A percentile compares a stretch with the other conserved stretches of the same genome.
phyloP scores from a whole-genome alignment of 805 yeast species.

The Yamadazyma sp. region DNA sequence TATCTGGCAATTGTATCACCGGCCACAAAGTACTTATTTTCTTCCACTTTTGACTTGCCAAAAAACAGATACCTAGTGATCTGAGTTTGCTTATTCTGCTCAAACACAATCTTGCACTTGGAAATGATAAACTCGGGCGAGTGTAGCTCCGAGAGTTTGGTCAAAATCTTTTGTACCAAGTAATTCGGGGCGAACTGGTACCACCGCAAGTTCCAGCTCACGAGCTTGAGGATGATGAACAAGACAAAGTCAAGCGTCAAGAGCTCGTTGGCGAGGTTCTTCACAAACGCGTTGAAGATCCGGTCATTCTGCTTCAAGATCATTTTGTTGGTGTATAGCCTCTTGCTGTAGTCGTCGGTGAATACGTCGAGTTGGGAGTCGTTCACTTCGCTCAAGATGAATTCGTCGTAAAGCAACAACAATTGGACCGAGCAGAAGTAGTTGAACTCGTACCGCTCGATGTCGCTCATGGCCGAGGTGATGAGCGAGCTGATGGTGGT shows the following conservation, averaged over 20 bases:
- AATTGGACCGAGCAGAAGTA: slow-evolving; percentile 54
- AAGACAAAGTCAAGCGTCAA: slow-evolving; percentile 35
- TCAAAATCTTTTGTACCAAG: slow-evolving; percentile 43
- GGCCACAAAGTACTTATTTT: slow-evolving; percentile 16
- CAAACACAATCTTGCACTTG: slow-evolving; percentile 39
- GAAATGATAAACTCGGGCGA: slow-evolving; percentile 43
- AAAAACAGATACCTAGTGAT: slow-evolving; percentile 7
- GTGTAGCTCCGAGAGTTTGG: slow-evolving; percentile 40
- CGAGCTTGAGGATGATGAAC: slow-evolving; percentile 43
- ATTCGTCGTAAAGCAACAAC: slow-evolving; percentile 47
- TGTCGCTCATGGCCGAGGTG: slow-evolving; percentile 49
- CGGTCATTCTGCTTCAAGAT: slow-evolving; percentile 27
- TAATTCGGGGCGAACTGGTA: slow-evolving; percentile 54
- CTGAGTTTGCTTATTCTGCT: slow-evolving; percentile 22
- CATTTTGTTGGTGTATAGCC: slow-evolving; percentile 32
- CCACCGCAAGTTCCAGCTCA: slow-evolving; percentile 66
- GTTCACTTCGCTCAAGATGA: slow-evolving; percentile 34
- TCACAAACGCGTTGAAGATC: slow-evolving; percentile 19
- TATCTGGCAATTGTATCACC: slow-evolving; percentile 35
- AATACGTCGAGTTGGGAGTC: slow-evolving; percentile 33
- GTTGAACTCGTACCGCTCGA: slow-evolving; percentile 60
- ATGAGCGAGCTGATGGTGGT: slow-evolving; percentile 38
- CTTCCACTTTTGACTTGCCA: slow-evolving; percentile 8
- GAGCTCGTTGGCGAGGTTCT: slow-evolving; percentile 21
- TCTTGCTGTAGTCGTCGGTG: slow-evolving; percentile 28